phyloP scores from a whole-genome alignment of 2,329 filamentous ascomycete species.

The Pseudopyrenochaeta lycopersici region DNA sequence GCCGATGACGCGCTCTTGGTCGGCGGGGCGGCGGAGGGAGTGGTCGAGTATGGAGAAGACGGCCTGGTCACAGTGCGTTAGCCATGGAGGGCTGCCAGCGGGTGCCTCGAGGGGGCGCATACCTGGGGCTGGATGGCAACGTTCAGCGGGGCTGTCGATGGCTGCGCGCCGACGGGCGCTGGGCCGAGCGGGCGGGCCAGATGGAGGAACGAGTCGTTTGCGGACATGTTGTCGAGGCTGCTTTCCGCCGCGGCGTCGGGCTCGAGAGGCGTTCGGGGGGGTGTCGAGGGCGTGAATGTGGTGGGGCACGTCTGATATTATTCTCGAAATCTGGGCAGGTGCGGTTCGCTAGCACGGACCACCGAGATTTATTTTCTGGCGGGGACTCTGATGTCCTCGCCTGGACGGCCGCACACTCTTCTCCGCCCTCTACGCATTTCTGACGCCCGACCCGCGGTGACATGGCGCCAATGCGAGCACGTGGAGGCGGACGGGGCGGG shows the following conservation, averaged over 20 bases:
- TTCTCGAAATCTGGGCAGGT: slow-evolving; percentile 44
- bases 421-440: no score
- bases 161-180: slow-evolving; percentile 78
- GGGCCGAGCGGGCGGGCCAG: slow-evolving; percentile 91
- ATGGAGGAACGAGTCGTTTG: slow-evolving; percentile 89
- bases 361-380: slow-evolving; percentile 27
- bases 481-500: slow-evolving; percentile 20
- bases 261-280: slow-evolving; percentile 19
- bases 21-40: slow-evolving; percentile 87
- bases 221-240: slow-evolving; percentile 72
- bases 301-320: slow-evolving; percentile 39
- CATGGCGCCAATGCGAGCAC: slow-evolving; percentile 26
- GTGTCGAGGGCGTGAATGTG: slow-evolving; percentile 23
- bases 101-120: slow-evolving; percentile 46
- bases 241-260: slow-evolving; percentile 12
- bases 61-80: slow-evolving; percentile 54
- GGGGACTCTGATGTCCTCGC: slow-evolving; percentile 10
- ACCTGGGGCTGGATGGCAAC: slow-evolving; percentile 97
- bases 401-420: neutral
- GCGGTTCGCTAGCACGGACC: slow-evolving; percentile 43
- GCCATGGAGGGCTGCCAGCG: slow-evolving; percentile 4
- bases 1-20: slow-evolving; percentile 95
- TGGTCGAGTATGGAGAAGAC: slow-evolving; percentile 82
- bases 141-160: slow-evolving; percentile 88
- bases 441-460: neutral